These are phyloP conservation scores for Zygosaccharomyces siamensis DNA, from an alignment of 805 yeast species.

Conservation along the genomic window DNA sequence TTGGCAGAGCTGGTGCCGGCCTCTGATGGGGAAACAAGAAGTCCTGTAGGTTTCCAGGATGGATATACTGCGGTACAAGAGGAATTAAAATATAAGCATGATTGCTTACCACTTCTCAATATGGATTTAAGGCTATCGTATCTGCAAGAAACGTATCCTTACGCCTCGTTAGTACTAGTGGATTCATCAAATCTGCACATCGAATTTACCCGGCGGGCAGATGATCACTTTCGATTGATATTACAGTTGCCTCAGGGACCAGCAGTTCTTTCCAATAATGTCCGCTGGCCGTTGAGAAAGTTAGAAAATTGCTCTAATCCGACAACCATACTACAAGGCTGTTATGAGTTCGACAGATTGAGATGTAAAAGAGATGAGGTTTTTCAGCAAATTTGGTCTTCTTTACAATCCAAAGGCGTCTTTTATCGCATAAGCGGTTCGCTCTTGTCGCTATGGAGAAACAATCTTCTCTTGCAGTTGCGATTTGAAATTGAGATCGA, in stretches of 20 bases:
- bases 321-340: slow-evolving; percentile 19
- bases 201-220: background rate
- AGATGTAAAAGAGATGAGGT: slow-evolving; percentile 11
- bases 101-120: slow-evolving; percentile 29
- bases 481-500: slow-evolving; percentile 2
- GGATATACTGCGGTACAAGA: slow-evolving; percentile 18
- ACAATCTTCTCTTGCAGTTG: background rate
- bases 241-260: background rate
- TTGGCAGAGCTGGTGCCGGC: slow-evolving; percentile 5
- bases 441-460: background rate
- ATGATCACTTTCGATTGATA: background rate
- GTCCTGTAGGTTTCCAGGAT: slow-evolving; percentile 7
- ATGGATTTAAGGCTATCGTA: slow-evolving; percentile 20
- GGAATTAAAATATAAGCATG: slow-evolving; percentile 24
- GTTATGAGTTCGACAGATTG: slow-evolving; percentile 25
- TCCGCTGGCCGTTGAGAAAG: slow-evolving; percentile 9
- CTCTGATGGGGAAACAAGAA: background rate
- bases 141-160: slow-evolving; percentile 18
- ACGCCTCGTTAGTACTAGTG: slow-evolving; percentile 9
- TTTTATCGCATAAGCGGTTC: slow-evolving; percentile 4
- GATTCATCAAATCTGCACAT: background rate
- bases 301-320: slow-evolving; percentile 8
- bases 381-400: slow-evolving; percentile 3
- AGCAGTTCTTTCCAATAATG: slow-evolving; percentile 6
- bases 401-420: background rate